Evolutionary conservation across 805 yeast genomes (phyloP).

Genomic region (Naumovozyma baii): DNA sequence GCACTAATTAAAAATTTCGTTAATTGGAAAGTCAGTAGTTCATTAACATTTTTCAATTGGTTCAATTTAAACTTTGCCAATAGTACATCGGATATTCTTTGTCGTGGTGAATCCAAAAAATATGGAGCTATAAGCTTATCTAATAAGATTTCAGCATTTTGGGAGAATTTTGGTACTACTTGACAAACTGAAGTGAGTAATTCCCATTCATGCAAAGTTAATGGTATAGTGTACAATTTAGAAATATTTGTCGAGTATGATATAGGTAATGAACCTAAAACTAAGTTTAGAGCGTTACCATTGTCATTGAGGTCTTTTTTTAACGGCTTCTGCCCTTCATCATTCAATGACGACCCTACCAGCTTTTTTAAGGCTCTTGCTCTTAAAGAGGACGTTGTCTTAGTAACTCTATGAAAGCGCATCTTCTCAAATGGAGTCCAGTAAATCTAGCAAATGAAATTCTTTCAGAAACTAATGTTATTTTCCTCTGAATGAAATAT

Average conservation of each 20-base stretch:
- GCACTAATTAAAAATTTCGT: conserved; percentile 26
- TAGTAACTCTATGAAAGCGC: conserved; percentile 8
- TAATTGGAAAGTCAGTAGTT: conserved; percentile 30
- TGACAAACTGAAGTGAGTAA: conserved; percentile 43
- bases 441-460: too few relatives aligned
- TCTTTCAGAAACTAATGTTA: too few relatives aligned
- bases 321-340: neutral
- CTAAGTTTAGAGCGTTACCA: conserved; percentile 8
- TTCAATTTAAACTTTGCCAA: conserved; percentile 28
- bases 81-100: conserved; percentile 35
- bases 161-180: conserved; percentile 25
- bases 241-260: conserved; percentile 19
- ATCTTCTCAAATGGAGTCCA: conserved; percentile 2
- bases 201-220: conserved; percentile 46
- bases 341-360: conserved; percentile 10
- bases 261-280: conserved; percentile 22
- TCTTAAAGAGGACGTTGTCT: conserved; percentile 11
- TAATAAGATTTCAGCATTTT: conserved; percentile 34
- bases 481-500: too few relatives aligned
- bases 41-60: conserved; percentile 33
- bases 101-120: conserved; percentile 42
- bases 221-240: conserved; percentile 32
- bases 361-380: conserved; percentile 20
- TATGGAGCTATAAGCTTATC: conserved; percentile 37
- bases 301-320: neutral